Percentiles rank a stretch among this genome's conserved stretches.
These are phyloP conservation scores for Purpureocillium lavendulum DNA, from an alignment of 2,329 filamentous ascomycete genomes.

Conservation along the genomic window DNA sequence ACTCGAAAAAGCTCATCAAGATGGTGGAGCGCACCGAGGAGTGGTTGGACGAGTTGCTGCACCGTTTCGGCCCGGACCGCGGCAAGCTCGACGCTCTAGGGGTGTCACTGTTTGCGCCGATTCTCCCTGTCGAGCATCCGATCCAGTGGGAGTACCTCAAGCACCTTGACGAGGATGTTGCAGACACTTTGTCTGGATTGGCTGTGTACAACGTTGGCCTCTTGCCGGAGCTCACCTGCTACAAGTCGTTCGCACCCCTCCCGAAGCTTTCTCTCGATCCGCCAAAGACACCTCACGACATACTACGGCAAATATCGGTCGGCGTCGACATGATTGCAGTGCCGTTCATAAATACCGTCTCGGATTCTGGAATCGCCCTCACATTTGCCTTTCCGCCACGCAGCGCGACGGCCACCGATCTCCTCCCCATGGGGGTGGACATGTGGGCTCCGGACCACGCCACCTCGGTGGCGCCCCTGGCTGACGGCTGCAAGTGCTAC, in stretches of 20 bases:
- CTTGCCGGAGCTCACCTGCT: conserved; percentile 53
- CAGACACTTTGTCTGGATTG: conserved; percentile 53
- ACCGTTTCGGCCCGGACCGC: conserved; percentile 15
- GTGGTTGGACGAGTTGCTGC: conserved; percentile 66
- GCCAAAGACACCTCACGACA: conserved; percentile 62
- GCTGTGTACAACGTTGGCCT: conserved; percentile 71
- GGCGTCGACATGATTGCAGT: conserved; percentile 76
- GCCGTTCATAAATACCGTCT: conserved; percentile 64
- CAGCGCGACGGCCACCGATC: conserved; percentile 6
- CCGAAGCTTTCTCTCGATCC: conserved; percentile 69
- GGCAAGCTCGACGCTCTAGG: conserved; percentile 16
- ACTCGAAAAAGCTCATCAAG: conserved; percentile 65
- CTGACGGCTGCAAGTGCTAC: conserved; percentile 65
- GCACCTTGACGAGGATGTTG: conserved; percentile 56
- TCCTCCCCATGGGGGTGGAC: conserved; percentile 59
- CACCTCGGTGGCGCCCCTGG: conserved; percentile 54
- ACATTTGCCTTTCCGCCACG: conserved; percentile 62
- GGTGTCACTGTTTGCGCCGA: conserved; percentile 50
- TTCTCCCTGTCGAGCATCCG: conserved; percentile 67
- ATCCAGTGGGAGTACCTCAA: conserved; percentile 76
- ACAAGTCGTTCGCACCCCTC: conserved; percentile 47
- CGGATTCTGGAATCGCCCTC: conserved; percentile 80
- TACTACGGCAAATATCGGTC: conserved; percentile 66
- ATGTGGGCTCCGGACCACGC: conserved; percentile 63
- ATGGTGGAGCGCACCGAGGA: conserved; percentile 81